Percentiles rank a stretch among this genome's conserved stretches.
These are phyloP conservation scores for Urochloa ruziziensis DNA, from an alignment of 176 grass and related monocot genomes.

Conservation along the genomic window DNA sequence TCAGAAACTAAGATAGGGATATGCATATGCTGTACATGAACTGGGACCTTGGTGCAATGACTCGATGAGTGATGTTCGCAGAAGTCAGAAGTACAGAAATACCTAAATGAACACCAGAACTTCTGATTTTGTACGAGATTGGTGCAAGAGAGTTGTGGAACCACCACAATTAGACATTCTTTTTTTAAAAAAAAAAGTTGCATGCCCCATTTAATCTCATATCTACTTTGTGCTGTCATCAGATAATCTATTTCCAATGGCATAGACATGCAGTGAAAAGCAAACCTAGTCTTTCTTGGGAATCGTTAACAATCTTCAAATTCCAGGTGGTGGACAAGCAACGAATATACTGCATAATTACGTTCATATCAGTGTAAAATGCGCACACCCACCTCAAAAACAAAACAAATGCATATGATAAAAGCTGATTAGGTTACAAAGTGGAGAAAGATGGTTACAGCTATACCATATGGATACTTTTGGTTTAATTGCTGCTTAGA, in stretches of 20 bases:
- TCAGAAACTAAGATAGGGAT: conserved; percentile 12
- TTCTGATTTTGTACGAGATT: conserved; percentile 6
- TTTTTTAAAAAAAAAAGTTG: conserved; percentile 5
- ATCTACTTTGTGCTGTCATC: not conserved
- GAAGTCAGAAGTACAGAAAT: conserved; percentile 7
- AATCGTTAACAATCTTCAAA: conserved; percentile 29
- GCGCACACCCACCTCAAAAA: not conserved
- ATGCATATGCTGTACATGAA: conserved; percentile 1
- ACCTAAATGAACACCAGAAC: not conserved
- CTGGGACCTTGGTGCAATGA: not conserved
- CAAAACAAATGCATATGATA: conserved; percentile 37
- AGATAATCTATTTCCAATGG: conserved; percentile 15
- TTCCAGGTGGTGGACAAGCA: conserved; percentile 40
- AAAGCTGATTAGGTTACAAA: conserved; percentile 53
- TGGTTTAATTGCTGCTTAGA: conserved; percentile 46
- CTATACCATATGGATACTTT: conserved; percentile 46
- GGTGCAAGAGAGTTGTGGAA: not conserved
- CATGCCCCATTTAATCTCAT: not conserved
- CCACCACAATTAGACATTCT: not conserved
- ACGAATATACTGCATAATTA: conserved; percentile 52
- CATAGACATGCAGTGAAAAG: conserved; percentile 31
- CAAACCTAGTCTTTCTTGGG: conserved; percentile 32
- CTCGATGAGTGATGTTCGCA: not conserved
- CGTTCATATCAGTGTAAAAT: conserved; percentile 18
- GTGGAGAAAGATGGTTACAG: conserved; percentile 29